These are phyloP conservation scores for Dendrobium catenatum DNA, from an alignment of 106 monocot species.

Conservation along the genomic window DNA sequence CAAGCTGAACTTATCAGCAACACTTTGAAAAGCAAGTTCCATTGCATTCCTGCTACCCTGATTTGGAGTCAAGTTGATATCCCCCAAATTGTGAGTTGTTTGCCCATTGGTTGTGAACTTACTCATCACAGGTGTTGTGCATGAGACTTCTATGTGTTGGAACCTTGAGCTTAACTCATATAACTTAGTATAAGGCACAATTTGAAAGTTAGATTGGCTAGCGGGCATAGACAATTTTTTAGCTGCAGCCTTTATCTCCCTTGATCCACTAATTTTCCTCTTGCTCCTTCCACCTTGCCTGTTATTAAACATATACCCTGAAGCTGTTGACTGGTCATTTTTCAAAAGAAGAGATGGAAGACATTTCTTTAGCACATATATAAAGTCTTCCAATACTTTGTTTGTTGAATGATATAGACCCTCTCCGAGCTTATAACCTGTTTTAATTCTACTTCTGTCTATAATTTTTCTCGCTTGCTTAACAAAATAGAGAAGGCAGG, in stretches of 20 bases:
- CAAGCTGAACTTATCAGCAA: slow-evolving; percentile 20
- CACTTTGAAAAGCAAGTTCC: slow-evolving; percentile 17
- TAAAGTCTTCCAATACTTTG: slow-evolving; percentile 23
- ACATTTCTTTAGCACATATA: slow-evolving; percentile 8
- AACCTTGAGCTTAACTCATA: neutral
- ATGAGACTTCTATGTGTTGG: neutral
- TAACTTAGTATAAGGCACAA: neutral
- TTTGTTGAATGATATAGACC: slow-evolving; percentile 16
- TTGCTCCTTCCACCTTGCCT: slow-evolving; percentile 12
- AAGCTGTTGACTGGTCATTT: neutral
- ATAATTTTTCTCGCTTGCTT: neutral
- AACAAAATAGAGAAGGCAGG: slow-evolving; percentile 2
- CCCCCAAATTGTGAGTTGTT: slow-evolving; percentile 1
- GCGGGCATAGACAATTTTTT: neutral
- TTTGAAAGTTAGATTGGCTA: slow-evolving; percentile 5
- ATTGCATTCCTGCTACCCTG: slow-evolving; percentile 9
- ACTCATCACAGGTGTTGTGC: neutral
- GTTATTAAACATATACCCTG: neutral
- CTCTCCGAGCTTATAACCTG: slow-evolving; percentile 6
- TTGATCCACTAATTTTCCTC: slow-evolving; percentile 14
- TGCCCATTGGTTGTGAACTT: neutral
- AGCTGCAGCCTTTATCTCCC: neutral
- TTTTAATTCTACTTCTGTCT: slow-evolving; percentile 12
- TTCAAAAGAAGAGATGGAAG: slow-evolving; percentile 6
- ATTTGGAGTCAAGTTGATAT: neutral